Base-by-base conservation (phyloP, 2,329 filamentous ascomycete genomes). In the Colletotrichum sp. region DNA sequence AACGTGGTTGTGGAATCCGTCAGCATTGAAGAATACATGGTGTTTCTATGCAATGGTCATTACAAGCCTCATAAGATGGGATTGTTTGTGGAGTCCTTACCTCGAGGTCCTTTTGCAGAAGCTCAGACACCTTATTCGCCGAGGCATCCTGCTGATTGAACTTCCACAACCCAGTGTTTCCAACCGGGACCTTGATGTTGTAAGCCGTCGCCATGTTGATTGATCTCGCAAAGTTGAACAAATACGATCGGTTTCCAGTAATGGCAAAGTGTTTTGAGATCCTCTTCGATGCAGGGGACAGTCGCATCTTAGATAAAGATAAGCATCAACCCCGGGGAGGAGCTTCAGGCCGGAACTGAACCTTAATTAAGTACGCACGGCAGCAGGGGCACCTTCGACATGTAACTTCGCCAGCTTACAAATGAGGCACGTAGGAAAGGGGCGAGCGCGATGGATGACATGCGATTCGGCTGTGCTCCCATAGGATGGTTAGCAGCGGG, bases 1-100 rank as follows among this genome's bases (percentile, higher is more conserved):
- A 85, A 89, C 95, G 81, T 98, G 96, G 82, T 98, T 95, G 81
- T 98, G 96, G 77, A 94, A 98, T 1, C 94, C 93, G 3, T 84
- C 81, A 0, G 89, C 76, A 77, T 97, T 98, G 88, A 96, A 98
- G 85, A 93, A 98, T 74, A 96, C 93, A 81, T 98, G 94, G 79
- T 96, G 91, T 39, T 85, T 85, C 85, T 88, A 67, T 32, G 52
- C 49, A 13, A 24, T 16, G 68, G 71, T 60, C 26, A 70, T 60
- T 49, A n/a, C 57, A 30, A 57, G 55, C 3, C 3, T 13, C 0
- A 63, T 49, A 12, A 24, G 13, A 28, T 36, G 30, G 62, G 21
- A 8, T 36, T 4, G 28, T 30, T 28, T 5, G 5, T 21, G 15
- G n/a, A 10, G 13, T 8, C 60, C 81, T 36, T 79, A 89, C 87